These are phyloP conservation scores for Phoma sp. DNA, from an alignment of 2,329 filamentous ascomycete genomes.

Conservation along the genomic window DNA sequence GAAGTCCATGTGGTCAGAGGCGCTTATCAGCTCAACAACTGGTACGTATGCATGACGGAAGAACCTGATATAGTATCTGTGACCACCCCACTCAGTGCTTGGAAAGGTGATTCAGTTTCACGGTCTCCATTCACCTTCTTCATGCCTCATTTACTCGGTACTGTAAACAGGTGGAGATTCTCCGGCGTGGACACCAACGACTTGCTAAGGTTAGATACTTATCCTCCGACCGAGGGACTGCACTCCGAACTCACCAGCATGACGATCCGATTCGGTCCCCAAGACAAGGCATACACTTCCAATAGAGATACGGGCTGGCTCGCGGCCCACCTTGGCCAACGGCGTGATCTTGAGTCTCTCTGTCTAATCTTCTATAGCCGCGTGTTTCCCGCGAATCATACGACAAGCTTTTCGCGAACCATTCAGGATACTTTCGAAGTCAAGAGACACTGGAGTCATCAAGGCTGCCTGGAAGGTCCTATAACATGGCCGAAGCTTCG, in stretches of 20 bases:
- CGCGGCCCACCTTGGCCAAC: not conserved
- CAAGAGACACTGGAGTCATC: accelerated
- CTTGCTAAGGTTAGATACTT: not conserved
- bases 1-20: not conserved
- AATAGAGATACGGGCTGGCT: not conserved
- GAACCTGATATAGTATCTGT: not conserved
- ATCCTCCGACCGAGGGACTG: not conserved
- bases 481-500: slow-evolving; percentile 11
- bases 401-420: not conserved
- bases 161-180: not conserved
- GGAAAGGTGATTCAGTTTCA: slow-evolving; percentile 1
- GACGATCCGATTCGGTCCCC: not conserved
- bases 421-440: not conserved
- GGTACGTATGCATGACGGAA: not conserved
- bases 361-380: slow-evolving; percentile 2
- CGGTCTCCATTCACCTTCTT: no score
- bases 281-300: not conserved
- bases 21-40: not conserved
- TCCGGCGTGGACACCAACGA: not conserved
- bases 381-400: accelerated
- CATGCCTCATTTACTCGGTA: no score
- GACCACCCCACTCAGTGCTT: not conserved
- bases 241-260: not conserved
- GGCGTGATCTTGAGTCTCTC: slow-evolving; percentile 12
- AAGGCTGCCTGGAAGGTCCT: not conserved